phyloP scores from a whole-genome alignment of 78 protist genomes.

The Cavenderia fasciculata region DNA sequence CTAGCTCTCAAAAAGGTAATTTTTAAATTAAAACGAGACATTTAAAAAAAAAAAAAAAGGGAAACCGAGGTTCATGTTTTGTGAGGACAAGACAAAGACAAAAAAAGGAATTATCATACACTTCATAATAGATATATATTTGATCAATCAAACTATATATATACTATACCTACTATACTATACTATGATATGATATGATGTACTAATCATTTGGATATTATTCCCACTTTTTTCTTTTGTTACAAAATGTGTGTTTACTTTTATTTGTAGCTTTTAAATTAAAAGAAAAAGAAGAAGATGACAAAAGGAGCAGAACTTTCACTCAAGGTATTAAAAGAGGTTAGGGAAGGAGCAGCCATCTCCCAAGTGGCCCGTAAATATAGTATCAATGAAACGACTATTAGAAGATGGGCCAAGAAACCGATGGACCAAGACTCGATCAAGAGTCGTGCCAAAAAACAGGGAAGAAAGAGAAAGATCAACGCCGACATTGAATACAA shows the following conservation, averaged over 20 bases:
- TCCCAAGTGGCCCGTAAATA: conserved; percentile 40
- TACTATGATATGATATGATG: too few relatives aligned
- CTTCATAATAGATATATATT: too few relatives aligned
- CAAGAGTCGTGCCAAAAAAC: conserved; percentile 10
- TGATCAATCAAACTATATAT: too few relatives aligned
- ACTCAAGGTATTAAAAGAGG: conserved; percentile 22
- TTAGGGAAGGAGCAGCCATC: conserved; percentile 26
- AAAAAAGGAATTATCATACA: neutral
- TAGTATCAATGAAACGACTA: conserved; percentile 46
- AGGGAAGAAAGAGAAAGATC: conserved; percentile 37
- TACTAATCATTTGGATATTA: too few relatives aligned
- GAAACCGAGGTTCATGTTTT: neutral
- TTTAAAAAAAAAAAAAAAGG: neutral
- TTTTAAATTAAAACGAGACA: too few relatives aligned
- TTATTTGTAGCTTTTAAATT: neutral
- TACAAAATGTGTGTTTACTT: neutral
- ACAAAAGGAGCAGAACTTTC: conserved; percentile 41
- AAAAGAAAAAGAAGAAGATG: neutral
- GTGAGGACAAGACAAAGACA: neutral
- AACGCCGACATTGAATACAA: neutral
- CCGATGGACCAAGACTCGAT: conserved; percentile 51
- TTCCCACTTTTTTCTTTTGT: too few relatives aligned
- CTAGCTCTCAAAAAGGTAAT: too few relatives aligned
- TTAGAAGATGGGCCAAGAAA: conserved; percentile 52
- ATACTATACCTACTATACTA: too few relatives aligned